Conservation (phyloP, 805 yeast species). For the Metschnikowia cubensis region DNA sequence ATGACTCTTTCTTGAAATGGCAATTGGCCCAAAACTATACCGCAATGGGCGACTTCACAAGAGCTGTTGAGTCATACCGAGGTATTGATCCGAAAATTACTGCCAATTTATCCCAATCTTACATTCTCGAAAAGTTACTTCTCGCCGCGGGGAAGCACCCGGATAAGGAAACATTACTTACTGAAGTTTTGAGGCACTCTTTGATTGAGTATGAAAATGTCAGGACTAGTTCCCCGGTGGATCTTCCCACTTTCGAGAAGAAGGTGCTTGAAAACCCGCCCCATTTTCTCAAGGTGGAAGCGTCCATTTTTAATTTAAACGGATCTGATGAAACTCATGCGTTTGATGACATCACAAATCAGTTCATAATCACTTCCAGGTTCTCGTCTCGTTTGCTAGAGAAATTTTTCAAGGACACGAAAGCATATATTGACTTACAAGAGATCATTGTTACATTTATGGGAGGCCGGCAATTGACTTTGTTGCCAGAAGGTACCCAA, state of each 20-base stretch:
- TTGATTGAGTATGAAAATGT: not conserved
- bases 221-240: too few relatives aligned
- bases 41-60: slow-evolving; percentile 7
- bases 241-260: not conserved
- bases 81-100: not conserved
- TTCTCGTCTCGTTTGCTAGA: not conserved
- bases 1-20: slow-evolving; percentile 30
- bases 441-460: not conserved
- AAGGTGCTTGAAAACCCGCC: not conserved
- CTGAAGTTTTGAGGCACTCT: not conserved
- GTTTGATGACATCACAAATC: slow-evolving; percentile 20
- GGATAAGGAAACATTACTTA: not conserved
- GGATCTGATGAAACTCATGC: slow-evolving; percentile 12
- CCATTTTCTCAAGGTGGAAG: slow-evolving; percentile 12
- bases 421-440: not conserved
- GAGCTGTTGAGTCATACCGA: not conserved
- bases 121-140: not conserved
- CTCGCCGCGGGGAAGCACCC: not conserved
- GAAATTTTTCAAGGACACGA: not conserved
- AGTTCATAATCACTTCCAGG: not conserved
- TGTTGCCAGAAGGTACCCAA: slow-evolving; percentile 6
- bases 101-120: not conserved
- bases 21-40: slow-evolving; percentile 50
- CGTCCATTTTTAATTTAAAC: slow-evolving; percentile 16
- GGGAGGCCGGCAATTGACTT: not conserved